Percentiles rank a stretch among this genome's conserved stretches.
Evolutionary conservation across 495 filamentous ascomycete genomes (phyloP).

Genomic region (Sporormia fimetaria): DNA sequence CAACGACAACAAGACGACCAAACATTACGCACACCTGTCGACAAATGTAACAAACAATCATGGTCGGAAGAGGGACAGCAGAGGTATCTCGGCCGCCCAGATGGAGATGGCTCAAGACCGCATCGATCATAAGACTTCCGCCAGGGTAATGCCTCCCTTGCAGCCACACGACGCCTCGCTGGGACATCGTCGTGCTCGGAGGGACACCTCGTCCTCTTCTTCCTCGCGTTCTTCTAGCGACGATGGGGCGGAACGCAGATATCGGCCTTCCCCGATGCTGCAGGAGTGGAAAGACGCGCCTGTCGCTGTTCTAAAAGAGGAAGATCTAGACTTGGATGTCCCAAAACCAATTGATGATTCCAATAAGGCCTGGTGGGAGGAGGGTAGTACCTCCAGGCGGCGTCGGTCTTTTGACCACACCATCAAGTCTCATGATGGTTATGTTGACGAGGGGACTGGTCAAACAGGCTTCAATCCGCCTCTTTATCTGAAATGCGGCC

Average conservation of each 20-base stretch:
- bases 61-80: constrained; percentile 16
- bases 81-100: constrained; percentile 23
- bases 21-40: constrained; percentile 22
- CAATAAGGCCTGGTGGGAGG: constrained; percentile 32
- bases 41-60: neutral
- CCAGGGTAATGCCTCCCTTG: too few relatives aligned
- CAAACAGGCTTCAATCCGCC: constrained; percentile 65
- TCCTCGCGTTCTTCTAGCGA: constrained; percentile 27
- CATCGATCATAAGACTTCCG: constrained; percentile 16
- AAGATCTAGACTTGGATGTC: constrained; percentile 28
- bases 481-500: constrained; percentile 80
- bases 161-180: neutral
- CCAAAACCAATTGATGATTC: constrained; percentile 2
- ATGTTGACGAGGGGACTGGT: constrained; percentile 24
- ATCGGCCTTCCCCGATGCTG: constrained; percentile 23
- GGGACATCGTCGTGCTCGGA: neutral
- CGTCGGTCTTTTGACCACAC: constrained; percentile 12
- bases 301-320: constrained; percentile 16
- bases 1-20: constrained; percentile 18
- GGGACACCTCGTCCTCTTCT: constrained; percentile 18
- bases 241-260: constrained; percentile 21
- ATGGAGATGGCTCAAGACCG: constrained; percentile 26
- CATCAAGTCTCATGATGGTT: constrained; percentile 25
- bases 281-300: constrained; percentile 32
- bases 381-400: constrained; percentile 15